Conservation (phyloP, 306 rosid species). For the Phaseolus lunatus region DNA sequence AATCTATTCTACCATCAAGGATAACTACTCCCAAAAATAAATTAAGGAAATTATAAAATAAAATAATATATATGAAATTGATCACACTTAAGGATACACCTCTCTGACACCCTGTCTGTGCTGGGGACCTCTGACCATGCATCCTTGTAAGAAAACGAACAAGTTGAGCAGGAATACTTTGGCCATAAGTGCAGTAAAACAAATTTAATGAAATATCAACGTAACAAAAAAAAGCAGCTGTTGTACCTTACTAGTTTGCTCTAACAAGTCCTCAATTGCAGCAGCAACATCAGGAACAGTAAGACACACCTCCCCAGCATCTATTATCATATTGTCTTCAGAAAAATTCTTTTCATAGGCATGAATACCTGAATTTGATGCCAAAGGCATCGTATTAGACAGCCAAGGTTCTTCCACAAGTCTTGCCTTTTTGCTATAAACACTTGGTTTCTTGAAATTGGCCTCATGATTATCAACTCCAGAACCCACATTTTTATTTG, state of each 20-base stretch:
- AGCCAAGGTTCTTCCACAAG: constrained; percentile 60
- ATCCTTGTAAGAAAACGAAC: constrained; percentile 58
- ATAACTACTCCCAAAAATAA: constrained; percentile 22
- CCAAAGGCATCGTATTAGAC: constrained; percentile 49
- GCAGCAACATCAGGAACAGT: constrained; percentile 95
- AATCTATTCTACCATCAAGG: constrained; percentile 71
- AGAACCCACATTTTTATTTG: constrained; percentile 40
- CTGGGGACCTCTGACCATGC: constrained; percentile 80
- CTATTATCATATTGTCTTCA: constrained; percentile 52
- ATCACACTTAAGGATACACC: constrained; percentile 69
- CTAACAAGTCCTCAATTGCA: constrained; percentile 93
- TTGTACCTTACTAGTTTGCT: constrained; percentile 92
- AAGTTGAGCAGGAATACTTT: constrained; percentile 44
- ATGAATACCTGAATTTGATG: constrained; percentile 47
- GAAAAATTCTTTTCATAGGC: constrained; percentile 48
- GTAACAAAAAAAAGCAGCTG: constrained; percentile 41
- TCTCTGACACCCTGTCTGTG: constrained; percentile 55
- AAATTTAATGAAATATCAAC: constrained; percentile 14
- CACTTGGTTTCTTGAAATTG: constrained; percentile 48
- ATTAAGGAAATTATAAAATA: constrained; percentile 29
- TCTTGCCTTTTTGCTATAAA: constrained; percentile 74
- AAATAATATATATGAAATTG: constrained; percentile 38
- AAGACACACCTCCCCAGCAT: constrained; percentile 49
- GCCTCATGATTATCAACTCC: constrained; percentile 50
- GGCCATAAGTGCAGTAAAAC: constrained; percentile 15